Percentiles rank a stretch among this genome's conserved stretches.
Evolutionary conservation across 2,329 filamentous ascomycete species (phyloP).

Genomic region (Phoma sp.): DNA sequence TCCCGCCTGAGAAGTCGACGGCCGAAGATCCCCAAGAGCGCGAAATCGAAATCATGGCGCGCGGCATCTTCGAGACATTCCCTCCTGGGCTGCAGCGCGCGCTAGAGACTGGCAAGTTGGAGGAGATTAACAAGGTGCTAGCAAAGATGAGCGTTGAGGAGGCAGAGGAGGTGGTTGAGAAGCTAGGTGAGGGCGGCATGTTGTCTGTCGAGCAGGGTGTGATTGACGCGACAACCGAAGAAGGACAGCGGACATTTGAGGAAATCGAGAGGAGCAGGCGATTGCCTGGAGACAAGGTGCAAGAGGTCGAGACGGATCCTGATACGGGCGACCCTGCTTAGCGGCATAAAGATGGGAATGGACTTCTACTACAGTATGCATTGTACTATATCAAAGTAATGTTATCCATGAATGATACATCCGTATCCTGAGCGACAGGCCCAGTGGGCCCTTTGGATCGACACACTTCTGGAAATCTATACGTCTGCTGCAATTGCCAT

Average conservation of each 20-base stretch:
- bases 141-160: conserved; percentile 88
- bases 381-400: conserved; percentile 14
- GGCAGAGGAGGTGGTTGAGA: conserved; percentile 81
- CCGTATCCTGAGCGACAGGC: neutral
- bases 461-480: too few relatives aligned
- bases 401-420: conserved; percentile 2
- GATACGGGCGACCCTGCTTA: conserved; percentile 1
- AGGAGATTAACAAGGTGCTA: conserved; percentile 85
- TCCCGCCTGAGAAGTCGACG: conserved; percentile 66
- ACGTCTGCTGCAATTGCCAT: too few relatives aligned
- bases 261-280: conserved; percentile 61
- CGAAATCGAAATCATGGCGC: conserved; percentile 61
- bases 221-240: conserved; percentile 91
- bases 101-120: conserved; percentile 84
- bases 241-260: conserved; percentile 78
- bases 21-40: conserved; percentile 60
- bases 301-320: conserved; percentile 40
- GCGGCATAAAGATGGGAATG: too few relatives aligned
- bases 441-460: neutral
- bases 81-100: conserved; percentile 80
- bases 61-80: conserved; percentile 84
- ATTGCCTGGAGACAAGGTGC: conserved; percentile 49
- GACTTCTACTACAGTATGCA: neutral
- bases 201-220: conserved; percentile 90
- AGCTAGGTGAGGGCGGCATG: conserved; percentile 83